Conservation (phyloP, 768 basidiomycete genomes). For the Thelephora ganbajun region DNA sequence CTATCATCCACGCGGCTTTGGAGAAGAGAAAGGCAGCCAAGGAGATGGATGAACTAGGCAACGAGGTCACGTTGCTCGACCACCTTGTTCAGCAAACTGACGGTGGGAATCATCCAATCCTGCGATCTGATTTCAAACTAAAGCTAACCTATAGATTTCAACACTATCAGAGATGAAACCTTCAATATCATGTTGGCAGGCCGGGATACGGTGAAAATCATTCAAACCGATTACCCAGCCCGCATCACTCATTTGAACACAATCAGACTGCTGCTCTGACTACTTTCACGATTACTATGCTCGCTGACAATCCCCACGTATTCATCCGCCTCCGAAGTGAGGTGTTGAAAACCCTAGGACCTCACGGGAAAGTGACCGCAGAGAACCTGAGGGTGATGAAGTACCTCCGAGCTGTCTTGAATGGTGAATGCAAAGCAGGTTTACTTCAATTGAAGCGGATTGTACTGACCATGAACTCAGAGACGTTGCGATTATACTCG, state of each 20-base stretch:
- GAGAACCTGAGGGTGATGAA: constrained; percentile 21
- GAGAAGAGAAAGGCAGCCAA: constrained; percentile 18
- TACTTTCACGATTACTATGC: constrained; percentile 20
- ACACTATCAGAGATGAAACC: constrained; percentile 9
- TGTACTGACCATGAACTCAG: constrained; percentile 11
- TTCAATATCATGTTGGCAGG: constrained; percentile 22
- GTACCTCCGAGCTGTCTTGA: constrained; percentile 22
- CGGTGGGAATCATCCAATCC: too few relatives aligned
- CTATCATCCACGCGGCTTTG: constrained; percentile 29
- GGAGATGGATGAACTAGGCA: constrained; percentile 5
- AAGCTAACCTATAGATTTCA: too few relatives aligned
- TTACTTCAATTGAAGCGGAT: too few relatives aligned
- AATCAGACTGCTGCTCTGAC: constrained; percentile 21
- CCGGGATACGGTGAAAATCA: constrained; percentile 17
- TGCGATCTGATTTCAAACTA: too few relatives aligned
- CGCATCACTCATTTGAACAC: too few relatives aligned
- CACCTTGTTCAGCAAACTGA: not conserved
- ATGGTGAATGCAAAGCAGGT: constrained; percentile 12
- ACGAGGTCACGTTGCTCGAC: not conserved
- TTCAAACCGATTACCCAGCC: not conserved
- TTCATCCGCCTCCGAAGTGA: constrained; percentile 19
- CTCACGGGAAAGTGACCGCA: constrained; percentile 15
- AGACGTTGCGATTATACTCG: constrained; percentile 27
- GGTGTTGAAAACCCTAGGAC: constrained; percentile 17
- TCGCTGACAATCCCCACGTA: constrained; percentile 18